Conservation (phyloP, 257 asterid genomes). For the Penstemon barbatus region DNA sequence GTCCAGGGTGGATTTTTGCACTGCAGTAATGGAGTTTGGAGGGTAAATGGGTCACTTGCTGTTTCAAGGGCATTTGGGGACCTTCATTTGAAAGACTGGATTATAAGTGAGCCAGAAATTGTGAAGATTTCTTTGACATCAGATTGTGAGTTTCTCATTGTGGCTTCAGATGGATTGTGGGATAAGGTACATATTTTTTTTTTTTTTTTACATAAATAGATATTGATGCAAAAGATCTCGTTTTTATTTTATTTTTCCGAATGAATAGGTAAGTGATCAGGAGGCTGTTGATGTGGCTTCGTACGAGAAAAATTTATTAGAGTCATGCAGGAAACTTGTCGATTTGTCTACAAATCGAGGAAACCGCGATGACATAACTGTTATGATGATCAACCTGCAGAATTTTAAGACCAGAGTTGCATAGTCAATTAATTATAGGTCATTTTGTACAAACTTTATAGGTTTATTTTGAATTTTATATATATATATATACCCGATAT, state of each 20-base stretch:
- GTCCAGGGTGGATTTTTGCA: constrained; percentile 47
- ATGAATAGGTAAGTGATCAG: constrained; percentile 42
- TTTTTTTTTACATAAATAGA: background rate
- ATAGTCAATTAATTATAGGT: background rate
- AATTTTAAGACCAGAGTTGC: constrained; percentile 21
- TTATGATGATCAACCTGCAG: constrained; percentile 43
- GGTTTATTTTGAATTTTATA: background rate
- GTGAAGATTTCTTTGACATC: constrained; percentile 35
- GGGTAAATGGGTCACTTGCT: constrained; percentile 55
- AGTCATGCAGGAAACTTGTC: constrained; percentile 46
- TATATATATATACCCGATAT: background rate
- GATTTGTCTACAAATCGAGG: constrained; percentile 41
- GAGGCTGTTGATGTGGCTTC: constrained; percentile 52
- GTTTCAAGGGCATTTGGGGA: constrained; percentile 59
- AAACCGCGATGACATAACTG: constrained; percentile 46
- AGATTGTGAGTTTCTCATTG: constrained; percentile 46
- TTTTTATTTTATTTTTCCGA: background rate
- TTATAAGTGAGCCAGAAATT: constrained; percentile 52
- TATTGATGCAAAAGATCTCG: background rate
- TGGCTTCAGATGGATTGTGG: constrained; percentile 66
- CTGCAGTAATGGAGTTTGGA: constrained; percentile 45
- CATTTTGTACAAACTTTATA: background rate
- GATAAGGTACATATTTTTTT: constrained; percentile 37
- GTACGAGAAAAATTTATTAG: constrained; percentile 25
- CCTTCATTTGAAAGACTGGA: constrained; percentile 45